Conservation (phyloP, 208 protist genomes). For the Leishmania arabica region DNA sequence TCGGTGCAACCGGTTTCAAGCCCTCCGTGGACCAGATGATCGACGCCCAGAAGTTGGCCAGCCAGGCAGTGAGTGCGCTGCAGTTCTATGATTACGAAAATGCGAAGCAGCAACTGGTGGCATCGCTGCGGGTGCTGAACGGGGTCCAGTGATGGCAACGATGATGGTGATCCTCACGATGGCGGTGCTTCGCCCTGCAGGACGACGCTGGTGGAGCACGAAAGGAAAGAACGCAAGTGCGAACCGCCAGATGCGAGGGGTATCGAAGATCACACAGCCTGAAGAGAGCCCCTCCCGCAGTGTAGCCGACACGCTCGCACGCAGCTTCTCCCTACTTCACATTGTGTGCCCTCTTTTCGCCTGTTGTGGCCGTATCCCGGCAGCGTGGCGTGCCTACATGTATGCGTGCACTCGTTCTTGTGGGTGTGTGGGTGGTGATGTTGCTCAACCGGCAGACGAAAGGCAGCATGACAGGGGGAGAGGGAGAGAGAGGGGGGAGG, state of each 20-base stretch:
- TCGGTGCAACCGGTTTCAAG: conserved; percentile 8
- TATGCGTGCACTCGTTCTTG: too few species aligned
- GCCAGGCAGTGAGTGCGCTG: conserved; percentile 72
- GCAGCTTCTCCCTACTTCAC: not conserved
- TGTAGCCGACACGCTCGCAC: not conserved
- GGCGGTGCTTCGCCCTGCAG: not conserved
- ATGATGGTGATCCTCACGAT: not conserved
- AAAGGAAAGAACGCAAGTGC: not conserved
- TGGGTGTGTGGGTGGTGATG: too few species aligned
- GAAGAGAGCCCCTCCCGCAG: not conserved
- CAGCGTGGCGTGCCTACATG: not conserved
- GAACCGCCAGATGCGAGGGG: not conserved
- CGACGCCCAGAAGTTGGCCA: conserved; percentile 74
- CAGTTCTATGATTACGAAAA: conserved; percentile 80
- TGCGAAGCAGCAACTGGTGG: conserved; percentile 52
- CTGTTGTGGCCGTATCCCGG: not conserved
- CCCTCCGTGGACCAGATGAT: conserved; percentile 76
- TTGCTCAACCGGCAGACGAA: too few species aligned
- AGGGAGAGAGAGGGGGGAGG: not conserved
- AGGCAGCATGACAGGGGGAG: not conserved
- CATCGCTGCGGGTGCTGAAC: conserved; percentile 52
- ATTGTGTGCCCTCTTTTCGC: not conserved
- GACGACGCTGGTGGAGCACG: not conserved
- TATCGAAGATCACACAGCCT: not conserved
- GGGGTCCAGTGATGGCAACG: conserved; percentile 12